phyloP scores from a whole-genome alignment of 1,139 yeast genomes.

The Candida frijolesensis region DNA sequence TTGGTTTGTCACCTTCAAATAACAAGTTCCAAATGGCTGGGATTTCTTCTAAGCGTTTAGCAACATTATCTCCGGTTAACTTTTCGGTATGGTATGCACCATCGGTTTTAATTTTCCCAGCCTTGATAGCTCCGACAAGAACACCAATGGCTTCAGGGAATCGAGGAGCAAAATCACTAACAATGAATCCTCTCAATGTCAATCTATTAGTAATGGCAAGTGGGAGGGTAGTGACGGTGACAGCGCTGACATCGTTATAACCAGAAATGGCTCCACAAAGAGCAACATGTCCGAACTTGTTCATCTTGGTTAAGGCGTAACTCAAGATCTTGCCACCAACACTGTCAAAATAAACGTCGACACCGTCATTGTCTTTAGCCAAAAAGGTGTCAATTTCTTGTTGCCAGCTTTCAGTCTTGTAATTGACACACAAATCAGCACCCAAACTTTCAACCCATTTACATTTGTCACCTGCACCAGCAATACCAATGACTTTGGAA shows the following conservation, averaged over 20 bases:
- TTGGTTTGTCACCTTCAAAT: constrained; percentile 31
- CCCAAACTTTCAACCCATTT: constrained; percentile 58
- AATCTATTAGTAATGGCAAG: constrained; percentile 50
- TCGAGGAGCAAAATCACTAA: constrained; percentile 35
- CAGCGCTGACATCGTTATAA: constrained; percentile 47
- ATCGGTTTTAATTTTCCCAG: constrained; percentile 42
- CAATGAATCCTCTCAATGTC: constrained; percentile 50
- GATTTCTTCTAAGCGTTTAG: constrained; percentile 23
- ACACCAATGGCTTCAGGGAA: constrained; percentile 38
- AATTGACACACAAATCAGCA: constrained; percentile 56
- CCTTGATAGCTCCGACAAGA: constrained; percentile 34
- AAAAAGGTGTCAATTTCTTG: constrained; percentile 46
- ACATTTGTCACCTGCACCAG: constrained; percentile 62
- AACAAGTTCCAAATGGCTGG: constrained; percentile 32
- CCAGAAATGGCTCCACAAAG: constrained; percentile 68
- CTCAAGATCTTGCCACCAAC: constrained; percentile 68
- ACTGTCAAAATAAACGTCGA: constrained; percentile 56
- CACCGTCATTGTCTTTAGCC: constrained; percentile 41
- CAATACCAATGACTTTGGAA: constrained; percentile 60
- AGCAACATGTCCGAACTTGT: constrained; percentile 46
- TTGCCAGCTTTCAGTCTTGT: constrained; percentile 48
- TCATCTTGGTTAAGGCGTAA: constrained; percentile 42
- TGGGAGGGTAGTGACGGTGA: constrained; percentile 39
- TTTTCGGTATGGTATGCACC: constrained; percentile 20
- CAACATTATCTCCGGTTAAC: constrained; percentile 14